Base-by-base conservation (phyloP, 805 yeast species). In the Saturnispora hagleri region DNA sequence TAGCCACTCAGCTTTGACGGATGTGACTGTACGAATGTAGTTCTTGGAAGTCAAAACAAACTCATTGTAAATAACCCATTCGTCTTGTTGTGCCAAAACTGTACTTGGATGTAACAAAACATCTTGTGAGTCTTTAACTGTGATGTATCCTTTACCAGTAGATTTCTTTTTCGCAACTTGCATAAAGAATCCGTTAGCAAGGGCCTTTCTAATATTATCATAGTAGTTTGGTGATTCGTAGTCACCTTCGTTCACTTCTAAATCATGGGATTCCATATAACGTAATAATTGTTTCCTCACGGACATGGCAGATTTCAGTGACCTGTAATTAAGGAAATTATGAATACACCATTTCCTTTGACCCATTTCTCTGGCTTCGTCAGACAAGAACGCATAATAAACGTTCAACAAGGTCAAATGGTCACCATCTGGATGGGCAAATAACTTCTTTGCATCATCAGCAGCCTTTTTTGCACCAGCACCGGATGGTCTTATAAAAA, bases 131-230 rank as follows among this genome's bases (percentile, higher is more conserved):
- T 93, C 99, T 69, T 89, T 89, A 48, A 90, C 86, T 0, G 99
- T 93, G 60, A 86, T 77, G 67, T 85, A 91, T n/a, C 87, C 90
- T 61, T 84, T 85, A 42, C 79, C 76, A 38, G 88, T 82, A n/a
- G 86, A 79, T 71, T 80, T 81, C 73, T 87, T 88, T 72, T 90
- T 93, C 34, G 97, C 98, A 51, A 87, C 95, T 72, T 93, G 99
- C 98, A 93, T 90, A 73, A 93, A 93, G 68, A 89, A 90, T 2
- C 99, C 99, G n/a, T 88, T 79, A 4, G 88, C 77, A 53, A 93
- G 69, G 0, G 98, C 96, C 66, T 85, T 86, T 52, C 95, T 77
- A 57, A 93, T 82, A 61, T 88, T 85, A 59, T 78, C 82, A 67
- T 82, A 84, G 69, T 87, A 89, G 42, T 65, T 63, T 48, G 78